Evolutionary conservation across 805 yeast species (phyloP).

Genomic region (Wickerhamiella galacta): DNA sequence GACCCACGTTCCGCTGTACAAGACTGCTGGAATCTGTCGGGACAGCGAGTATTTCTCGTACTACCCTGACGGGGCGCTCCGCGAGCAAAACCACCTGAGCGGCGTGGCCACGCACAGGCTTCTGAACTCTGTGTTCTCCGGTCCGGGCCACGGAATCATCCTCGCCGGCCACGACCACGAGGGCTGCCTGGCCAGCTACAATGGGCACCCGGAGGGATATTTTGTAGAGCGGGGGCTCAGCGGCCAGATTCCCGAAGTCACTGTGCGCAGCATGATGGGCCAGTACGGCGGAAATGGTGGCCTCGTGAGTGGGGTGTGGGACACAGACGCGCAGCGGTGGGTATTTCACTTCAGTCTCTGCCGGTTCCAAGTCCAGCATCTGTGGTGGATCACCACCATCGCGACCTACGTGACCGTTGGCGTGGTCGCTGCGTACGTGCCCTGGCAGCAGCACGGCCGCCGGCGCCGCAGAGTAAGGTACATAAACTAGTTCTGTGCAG

Average conservation of each 20-base stretch:
- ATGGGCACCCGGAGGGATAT: conserved; percentile 13
- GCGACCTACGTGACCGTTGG: conserved; percentile 22
- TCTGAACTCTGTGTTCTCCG: conserved; percentile 52
- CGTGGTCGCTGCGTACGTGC: background rate
- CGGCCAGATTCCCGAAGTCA: conserved; percentile 49
- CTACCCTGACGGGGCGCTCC: conserved; percentile 47
- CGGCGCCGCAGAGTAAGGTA: no score
- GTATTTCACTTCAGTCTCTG: conserved; percentile 56
- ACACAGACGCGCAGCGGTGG: conserved; percentile 32
- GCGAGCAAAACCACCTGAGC: conserved; percentile 76
- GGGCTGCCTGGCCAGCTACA: conserved; percentile 65
- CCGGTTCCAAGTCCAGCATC: conserved; percentile 72
- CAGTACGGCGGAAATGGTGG: conserved; percentile 87
- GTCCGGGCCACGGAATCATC: conserved; percentile 48
- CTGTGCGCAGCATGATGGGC: conserved; percentile 92
- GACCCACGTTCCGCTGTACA: conserved; percentile 82
- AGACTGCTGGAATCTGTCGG: conserved; percentile 61
- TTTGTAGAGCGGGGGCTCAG: no score
- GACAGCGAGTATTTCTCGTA: conserved; percentile 69
- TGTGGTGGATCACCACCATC: conserved; percentile 86
- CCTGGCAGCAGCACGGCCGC: no score
- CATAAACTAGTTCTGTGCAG: no score
- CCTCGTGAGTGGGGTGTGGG: conserved; percentile 56
- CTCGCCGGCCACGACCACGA: conserved; percentile 94
- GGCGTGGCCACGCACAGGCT: conserved; percentile 49